Evolutionary conservation across 208 protist species (phyloP), one percentile per base, ranked within the genome.

Genomic region (Crithidia fasciculata): DNA sequence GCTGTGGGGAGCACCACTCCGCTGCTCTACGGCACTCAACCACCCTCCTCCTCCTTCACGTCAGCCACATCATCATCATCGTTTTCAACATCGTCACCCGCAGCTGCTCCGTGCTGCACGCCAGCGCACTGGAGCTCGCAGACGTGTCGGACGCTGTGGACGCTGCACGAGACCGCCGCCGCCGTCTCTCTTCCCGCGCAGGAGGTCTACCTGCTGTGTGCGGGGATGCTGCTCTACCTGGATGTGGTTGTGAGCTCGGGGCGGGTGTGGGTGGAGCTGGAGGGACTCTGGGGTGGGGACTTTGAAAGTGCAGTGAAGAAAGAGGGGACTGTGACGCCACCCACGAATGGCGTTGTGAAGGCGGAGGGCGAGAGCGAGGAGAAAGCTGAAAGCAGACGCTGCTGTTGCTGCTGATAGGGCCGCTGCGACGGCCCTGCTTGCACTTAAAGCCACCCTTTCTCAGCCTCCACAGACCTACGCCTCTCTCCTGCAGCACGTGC

Each of bases 191-290:
- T 89, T 19, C 87, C 84, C 2, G 82, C 57, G 8, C 84, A 90
- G 57, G 82, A 85, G 58, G 75, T 83, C 8, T 72, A 86, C 63
- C 57, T 92, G 28, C 70, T 90, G 61, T 81, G 76, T 41, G 78
- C 84, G 2, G 71, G 86, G 59, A 84, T 69, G 10, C 49, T 89
- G 8, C 59, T 78, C 8, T 92, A 92, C 60, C 70, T 92, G 4
- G 87, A 92, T 57, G 75, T 78, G 2, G 70, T 80, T 18, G 5
- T 88, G 0, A 43, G 78, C 5, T 57, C 68, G 8, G 76, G 70
- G 18, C 53, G 45, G 40, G 76, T 76, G 5, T 76, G 69, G 69
- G 40, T 49, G 28, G 76, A 81, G 64, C 45, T 81, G 55, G 63
- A 76, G 63, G 69, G 56, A n/a, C 54, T 80, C 40, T 64, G 61